Evolutionary conservation across 352 stramenopile species (phyloP), one percentile per base, ranked within the genome.

Genomic region (Pythium vanterpoolii): DNA sequence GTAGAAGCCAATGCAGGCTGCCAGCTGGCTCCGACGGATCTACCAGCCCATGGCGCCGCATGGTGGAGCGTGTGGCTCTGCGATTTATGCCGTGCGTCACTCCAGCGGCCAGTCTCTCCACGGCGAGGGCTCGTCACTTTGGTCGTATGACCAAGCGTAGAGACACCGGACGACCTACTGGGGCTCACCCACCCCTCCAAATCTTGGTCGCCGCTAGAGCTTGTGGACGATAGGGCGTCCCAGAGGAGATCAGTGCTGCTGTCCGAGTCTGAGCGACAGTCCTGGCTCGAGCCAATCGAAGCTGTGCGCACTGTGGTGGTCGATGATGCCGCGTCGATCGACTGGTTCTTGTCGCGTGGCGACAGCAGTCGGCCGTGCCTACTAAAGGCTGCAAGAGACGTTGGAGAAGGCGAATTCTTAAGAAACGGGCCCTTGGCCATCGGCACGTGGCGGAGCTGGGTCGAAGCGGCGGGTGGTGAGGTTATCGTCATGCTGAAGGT

Each of bases 221-320:
- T 50, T 10, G 59, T 68, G 16, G 51, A 59, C 28, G 64, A 72
- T 31, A 68, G 54, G 31, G 67, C 58, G 19, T 72, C 64, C 64
- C 64, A 71, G 19, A 56, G 57, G 13, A 48, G 40, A 21, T 71
- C 64, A 33, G 58, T 54, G n/a, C 63, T 44, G 39, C 56, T n/a
- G n/a, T n/a, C n/a, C n/a, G n/a, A 71, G 38, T 71, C 63, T 6
- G 63, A 71, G 21, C 57, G 60, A 39, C 42, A 40, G 26, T 66
- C 64, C 23, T 66, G 57, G 44, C 50, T 71, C 21, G 63, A 71
- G 47, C 57, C 59, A 13, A 56, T 45, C n/a, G 56, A 66, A 47
- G 52, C 67, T 10, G 64, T 67, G 23, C 50, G 57, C 7, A 58
- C 39, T 8, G 52, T 67, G 47, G 46, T 67, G 52, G 49, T 43